Conservation (phyloP, 768 basidiomycete species). For the Favolaschia claudopus region DNA sequence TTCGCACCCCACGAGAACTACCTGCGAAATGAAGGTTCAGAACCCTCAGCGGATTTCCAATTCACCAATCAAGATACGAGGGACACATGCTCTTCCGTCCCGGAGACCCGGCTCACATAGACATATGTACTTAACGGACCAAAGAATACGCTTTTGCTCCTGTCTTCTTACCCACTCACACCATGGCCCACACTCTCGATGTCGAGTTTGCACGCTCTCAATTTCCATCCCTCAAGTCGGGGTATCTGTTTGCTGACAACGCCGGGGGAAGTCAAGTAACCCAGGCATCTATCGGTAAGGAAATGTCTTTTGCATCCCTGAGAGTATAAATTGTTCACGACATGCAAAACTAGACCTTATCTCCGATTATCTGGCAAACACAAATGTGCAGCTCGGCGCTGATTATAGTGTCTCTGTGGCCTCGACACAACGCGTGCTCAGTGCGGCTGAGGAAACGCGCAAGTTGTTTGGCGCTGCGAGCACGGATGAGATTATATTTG, state of each 20-base stretch:
- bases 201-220: slow-evolving; percentile 59
- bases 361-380: slow-evolving; percentile 72
- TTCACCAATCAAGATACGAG: no score
- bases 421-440: slow-evolving; percentile 55
- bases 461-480: slow-evolving; percentile 72
- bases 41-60: no score
- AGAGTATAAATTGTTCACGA: no score
- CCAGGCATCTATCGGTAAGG: slow-evolving; percentile 56
- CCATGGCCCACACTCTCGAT: slow-evolving; percentile 43
- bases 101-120: not conserved
- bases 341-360: no score
- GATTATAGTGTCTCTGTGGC: slow-evolving; percentile 66
- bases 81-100: not conserved
- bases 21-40: no score
- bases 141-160: not conserved
- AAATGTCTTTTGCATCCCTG: no score
- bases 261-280: slow-evolving; percentile 72
- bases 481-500: slow-evolving; percentile 70
- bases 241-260: slow-evolving; percentile 77
- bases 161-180: not conserved
- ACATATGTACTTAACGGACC: not conserved
- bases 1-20: no score
- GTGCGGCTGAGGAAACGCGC: slow-evolving; percentile 59
- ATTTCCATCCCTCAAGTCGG: slow-evolving; percentile 67
- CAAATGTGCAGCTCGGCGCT: slow-evolving; percentile 79